phyloP scores from a whole-genome alignment of 768 basidiomycete genomes.

The Fomitopsis pulvina region DNA sequence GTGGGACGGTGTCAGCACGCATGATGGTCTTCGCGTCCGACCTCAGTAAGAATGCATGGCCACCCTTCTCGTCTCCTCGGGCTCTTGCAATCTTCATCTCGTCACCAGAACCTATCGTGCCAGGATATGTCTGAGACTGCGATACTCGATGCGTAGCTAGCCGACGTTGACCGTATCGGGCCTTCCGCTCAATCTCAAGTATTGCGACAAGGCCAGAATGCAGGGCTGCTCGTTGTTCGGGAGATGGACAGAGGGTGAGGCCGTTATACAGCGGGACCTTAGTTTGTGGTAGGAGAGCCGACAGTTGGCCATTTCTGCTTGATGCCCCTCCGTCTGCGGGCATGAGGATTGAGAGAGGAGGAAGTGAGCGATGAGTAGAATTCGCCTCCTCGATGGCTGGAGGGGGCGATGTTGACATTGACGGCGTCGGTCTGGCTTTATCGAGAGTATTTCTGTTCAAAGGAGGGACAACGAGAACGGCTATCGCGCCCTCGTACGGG shows the following conservation, averaged over 20 bases:
- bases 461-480: conserved; percentile 66
- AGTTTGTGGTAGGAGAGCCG: conserved; percentile 24
- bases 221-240: conserved; percentile 53
- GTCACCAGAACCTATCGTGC: no score
- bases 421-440: conserved; percentile 31
- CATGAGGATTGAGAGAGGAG: conserved; percentile 25
- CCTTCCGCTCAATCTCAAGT: conserved; percentile 39
- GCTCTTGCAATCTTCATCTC: no score
- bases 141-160: no score
- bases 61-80: conserved; percentile 38
- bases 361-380: conserved; percentile 7
- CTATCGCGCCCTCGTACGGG: conserved; percentile 48
- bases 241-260: conserved; percentile 53
- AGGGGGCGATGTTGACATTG: conserved; percentile 4
- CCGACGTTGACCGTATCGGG: no score
- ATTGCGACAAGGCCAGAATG: conserved; percentile 37
- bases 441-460: conserved; percentile 47
- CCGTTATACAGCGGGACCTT: conserved; percentile 67
- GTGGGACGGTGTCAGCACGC: conserved; percentile 54
- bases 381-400: conserved; percentile 1
- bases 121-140: no score
- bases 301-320: conserved; percentile 7
- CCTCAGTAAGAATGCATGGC: conserved; percentile 64
- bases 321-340: conserved; percentile 1
- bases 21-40: conserved; percentile 42